Percentiles rank a stretch among this genome's conserved stretches.
Conservation (phyloP, 2,329 filamentous ascomycete species). For the Colletotrichum cordylinicola region DNA sequence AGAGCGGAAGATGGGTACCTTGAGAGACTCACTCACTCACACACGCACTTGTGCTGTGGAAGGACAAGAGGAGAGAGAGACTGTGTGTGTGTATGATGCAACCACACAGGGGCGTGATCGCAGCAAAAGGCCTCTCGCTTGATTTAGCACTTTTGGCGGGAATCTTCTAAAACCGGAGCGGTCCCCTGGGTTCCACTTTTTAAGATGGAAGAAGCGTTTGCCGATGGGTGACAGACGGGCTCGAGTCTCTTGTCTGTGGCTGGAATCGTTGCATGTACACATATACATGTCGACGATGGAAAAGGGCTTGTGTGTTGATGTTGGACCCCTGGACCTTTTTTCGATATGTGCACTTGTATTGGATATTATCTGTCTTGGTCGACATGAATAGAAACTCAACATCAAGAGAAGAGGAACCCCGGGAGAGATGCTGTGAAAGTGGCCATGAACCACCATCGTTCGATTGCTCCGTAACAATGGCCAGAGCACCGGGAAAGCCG, state of each 20-base stretch:
- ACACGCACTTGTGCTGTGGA: background rate
- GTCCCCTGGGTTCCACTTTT: conserved; percentile 22
- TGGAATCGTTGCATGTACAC: background rate
- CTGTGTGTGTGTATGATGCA: background rate
- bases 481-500: background rate
- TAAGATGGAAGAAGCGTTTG: conserved; percentile 24
- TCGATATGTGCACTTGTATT: background rate
- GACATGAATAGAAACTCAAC: background rate
- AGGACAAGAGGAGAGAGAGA: background rate
- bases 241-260: background rate
- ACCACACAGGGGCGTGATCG: background rate
- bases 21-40: background rate
- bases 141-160: background rate
- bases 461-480: background rate
- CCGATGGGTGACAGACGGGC: conserved; percentile 9
- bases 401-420: no score
- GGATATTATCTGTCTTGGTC: background rate
- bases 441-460: background rate
- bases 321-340: background rate
- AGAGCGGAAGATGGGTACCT: background rate
- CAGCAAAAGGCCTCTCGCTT: background rate
- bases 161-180: conserved; percentile 21
- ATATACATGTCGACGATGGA: background rate
- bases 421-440: background rate
- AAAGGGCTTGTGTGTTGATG: background rate